Conservation (phyloP, 2,329 filamentous ascomycete species). For the Penicillium sp. region DNA sequence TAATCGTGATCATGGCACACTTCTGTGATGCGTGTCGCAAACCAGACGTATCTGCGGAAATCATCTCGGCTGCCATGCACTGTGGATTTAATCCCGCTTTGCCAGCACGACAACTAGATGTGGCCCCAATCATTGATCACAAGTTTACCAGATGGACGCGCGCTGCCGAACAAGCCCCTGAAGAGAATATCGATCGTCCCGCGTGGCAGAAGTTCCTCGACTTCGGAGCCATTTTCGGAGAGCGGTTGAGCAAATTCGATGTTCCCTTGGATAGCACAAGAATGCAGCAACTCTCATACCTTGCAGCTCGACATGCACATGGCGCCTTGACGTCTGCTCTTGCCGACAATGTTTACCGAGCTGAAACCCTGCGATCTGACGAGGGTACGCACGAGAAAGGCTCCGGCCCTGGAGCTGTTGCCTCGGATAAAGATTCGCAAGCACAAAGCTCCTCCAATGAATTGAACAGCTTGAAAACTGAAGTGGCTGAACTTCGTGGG, state of each 20-base stretch:
- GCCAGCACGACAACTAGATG: constrained; percentile 29
- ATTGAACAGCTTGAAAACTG: constrained; percentile 28
- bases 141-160: constrained; percentile 30
- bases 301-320: constrained; percentile 26
- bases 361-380: too few relatives aligned
- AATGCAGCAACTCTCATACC: constrained; percentile 18
- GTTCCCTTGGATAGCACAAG: constrained; percentile 14
- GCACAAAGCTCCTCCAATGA: constrained; percentile 15
- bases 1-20: constrained; percentile 41
- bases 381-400: not conserved
- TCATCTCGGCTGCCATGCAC: constrained; percentile 37
- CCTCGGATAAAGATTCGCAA: not conserved
- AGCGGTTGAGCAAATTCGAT: constrained; percentile 26
- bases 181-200: constrained; percentile 18
- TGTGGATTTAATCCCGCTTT: constrained; percentile 35
- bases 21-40: constrained; percentile 38
- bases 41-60: constrained; percentile 28
- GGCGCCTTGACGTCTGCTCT: constrained; percentile 25
- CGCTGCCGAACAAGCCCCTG: constrained; percentile 22
- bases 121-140: constrained; percentile 24
- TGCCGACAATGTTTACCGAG: constrained; percentile 9
- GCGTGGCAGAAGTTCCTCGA: constrained; percentile 34
- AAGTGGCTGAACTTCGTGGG: constrained; percentile 31
- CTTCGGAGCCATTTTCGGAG: constrained; percentile 33
- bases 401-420: not conserved